phyloP scores from a whole-genome alignment of 495 filamentous ascomycete genomes.

The Schizothecium vesticola region DNA sequence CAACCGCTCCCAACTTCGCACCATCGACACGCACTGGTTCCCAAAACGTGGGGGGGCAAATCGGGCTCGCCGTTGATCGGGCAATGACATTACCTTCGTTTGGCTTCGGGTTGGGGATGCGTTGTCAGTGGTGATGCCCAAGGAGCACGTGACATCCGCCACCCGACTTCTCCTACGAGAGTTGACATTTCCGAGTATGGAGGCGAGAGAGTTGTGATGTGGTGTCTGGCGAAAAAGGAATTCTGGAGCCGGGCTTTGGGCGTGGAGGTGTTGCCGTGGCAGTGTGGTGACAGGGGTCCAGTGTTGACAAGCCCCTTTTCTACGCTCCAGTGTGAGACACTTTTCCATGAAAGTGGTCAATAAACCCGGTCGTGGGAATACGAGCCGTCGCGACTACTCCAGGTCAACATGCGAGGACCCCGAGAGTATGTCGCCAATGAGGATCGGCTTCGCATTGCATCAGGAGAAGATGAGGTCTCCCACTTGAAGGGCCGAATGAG shows the following conservation, averaged over 20 bases:
- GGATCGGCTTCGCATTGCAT: not conserved
- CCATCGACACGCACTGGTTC: not conserved
- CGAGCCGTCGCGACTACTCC: too few relatives aligned
- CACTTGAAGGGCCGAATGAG: not conserved
- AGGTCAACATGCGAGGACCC: not conserved
- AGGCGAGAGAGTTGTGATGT: not conserved
- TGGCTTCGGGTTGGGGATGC: not conserved
- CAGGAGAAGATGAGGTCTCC: not conserved
- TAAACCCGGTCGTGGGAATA: not conserved
- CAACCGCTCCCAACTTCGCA: not conserved
- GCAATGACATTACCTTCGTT: not conserved
- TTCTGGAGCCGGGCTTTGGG: not conserved
- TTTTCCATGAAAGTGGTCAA: not conserved
- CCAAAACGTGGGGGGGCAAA: not conserved
- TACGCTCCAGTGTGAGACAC: not conserved
- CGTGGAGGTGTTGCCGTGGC: not conserved
- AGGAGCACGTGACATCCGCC: not conserved
- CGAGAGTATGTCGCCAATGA: not conserved
- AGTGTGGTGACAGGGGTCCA: not conserved
- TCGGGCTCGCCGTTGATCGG: not conserved
- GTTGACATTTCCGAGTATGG: not conserved
- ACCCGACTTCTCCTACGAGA: not conserved
- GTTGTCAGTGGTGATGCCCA: not conserved
- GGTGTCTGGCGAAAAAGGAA: not conserved
- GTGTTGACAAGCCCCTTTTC: not conserved